Conservation (phyloP, 306 rosid species). For the Cucumis cinereus region DNA sequence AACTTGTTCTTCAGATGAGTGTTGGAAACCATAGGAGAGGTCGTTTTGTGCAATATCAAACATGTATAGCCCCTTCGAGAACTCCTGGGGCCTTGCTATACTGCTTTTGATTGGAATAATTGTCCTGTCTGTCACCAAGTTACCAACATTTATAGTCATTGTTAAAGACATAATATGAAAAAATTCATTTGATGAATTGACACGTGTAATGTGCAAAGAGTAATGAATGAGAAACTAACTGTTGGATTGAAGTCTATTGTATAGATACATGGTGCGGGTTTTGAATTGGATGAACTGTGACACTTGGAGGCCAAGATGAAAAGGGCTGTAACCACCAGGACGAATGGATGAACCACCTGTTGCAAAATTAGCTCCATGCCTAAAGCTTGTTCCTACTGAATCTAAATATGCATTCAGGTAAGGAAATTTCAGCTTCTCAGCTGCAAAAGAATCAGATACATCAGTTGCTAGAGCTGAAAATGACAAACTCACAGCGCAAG, state of each 20-base stretch:
- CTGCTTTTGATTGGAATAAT: constrained; percentile 22
- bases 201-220: not conserved
- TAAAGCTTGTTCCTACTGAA: constrained; percentile 61
- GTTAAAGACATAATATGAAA: not conserved
- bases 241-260: constrained; percentile 25
- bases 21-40: constrained; percentile 41
- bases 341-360: constrained; percentile 63
- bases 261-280: constrained; percentile 37
- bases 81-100: constrained; percentile 60
- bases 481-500: not conserved
- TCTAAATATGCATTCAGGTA: constrained; percentile 68
- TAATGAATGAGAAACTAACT: constrained; percentile 22
- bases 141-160: not conserved
- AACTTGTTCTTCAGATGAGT: constrained; percentile 45
- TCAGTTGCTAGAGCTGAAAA: not conserved
- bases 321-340: constrained; percentile 61
- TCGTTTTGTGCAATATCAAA: constrained; percentile 90
- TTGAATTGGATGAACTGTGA: constrained; percentile 63
- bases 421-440: constrained; percentile 70
- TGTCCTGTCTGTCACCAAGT: constrained; percentile 21
- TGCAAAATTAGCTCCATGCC: constrained; percentile 85
- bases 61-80: constrained; percentile 60
- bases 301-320: constrained; percentile 60
- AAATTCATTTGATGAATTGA: not conserved
- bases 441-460: constrained; percentile 29